Evolutionary conservation across 495 filamentous ascomycete species (phyloP).

Genomic region (Symbiotaphrina buchneri): DNA sequence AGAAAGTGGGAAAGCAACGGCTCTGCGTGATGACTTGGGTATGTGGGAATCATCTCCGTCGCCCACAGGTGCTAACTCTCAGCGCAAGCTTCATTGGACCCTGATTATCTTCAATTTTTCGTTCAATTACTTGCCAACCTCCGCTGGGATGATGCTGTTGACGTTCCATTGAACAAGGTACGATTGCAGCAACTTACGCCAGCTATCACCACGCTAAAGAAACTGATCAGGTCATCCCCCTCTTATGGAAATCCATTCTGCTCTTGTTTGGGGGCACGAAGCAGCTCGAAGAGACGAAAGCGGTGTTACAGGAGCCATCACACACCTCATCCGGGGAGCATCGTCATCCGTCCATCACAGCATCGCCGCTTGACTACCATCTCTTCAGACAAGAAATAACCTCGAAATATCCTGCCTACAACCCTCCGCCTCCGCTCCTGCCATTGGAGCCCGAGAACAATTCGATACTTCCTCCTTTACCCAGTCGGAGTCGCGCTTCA

Average conservation of each 20-base stretch:
- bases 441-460: constrained; percentile 78
- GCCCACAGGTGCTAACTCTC: not conserved
- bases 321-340: constrained; percentile 14
- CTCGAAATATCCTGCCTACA: constrained; percentile 96
- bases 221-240: constrained; percentile 43
- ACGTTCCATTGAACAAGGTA: constrained; percentile 35
- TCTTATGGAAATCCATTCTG: constrained; percentile 81
- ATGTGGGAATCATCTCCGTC: not conserved
- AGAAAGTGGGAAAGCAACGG: constrained; percentile 9
- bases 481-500: constrained; percentile 40
- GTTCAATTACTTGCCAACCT: constrained; percentile 52
- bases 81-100: constrained; percentile 29
- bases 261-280: constrained; percentile 59
- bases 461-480: constrained; percentile 69
- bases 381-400: constrained; percentile 90
- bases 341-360: constrained; percentile 46
- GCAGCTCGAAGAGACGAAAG: constrained; percentile 53
- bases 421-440: constrained; percentile 63
- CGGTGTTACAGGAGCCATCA: constrained; percentile 25
- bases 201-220: constrained; percentile 7
- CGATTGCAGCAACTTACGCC: constrained; percentile 1
- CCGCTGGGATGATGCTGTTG: constrained; percentile 66
- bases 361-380: constrained; percentile 90
- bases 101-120: constrained; percentile 47
- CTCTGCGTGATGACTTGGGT: constrained; percentile 17